These are phyloP conservation scores for Gymnopilus dilepis DNA, from an alignment of 768 basidiomycete genomes.

Conservation along the genomic window DNA sequence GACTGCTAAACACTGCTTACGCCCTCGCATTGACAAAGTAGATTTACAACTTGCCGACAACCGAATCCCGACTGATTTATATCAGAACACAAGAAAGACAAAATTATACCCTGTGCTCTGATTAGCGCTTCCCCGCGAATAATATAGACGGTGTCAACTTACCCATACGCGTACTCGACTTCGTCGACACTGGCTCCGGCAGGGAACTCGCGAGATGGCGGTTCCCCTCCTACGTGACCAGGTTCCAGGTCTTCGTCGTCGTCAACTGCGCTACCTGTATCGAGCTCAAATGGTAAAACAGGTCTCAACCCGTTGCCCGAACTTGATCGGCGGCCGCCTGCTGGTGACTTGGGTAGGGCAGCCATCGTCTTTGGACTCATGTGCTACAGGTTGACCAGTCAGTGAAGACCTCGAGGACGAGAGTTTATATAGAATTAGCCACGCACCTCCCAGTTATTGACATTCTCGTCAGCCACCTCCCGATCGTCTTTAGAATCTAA, in stretches of 20 bases:
- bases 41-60: background rate
- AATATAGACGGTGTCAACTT: conserved; percentile 34
- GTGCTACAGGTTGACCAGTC: conserved; percentile 56
- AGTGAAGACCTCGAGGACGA: conserved; percentile 4
- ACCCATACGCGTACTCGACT: conserved; percentile 90
- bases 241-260: conserved; percentile 80
- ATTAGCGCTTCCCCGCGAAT: conserved; percentile 11
- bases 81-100: background rate
- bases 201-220: conserved; percentile 72
- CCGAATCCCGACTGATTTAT: background rate
- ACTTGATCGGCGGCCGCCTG: conserved; percentile 79
- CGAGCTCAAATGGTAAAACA: conserved; percentile 73
- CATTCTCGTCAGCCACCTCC: conserved; percentile 75
- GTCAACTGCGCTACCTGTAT: conserved; percentile 76
- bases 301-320: conserved; percentile 87
- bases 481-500: conserved; percentile 67
- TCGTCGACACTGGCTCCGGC: conserved; percentile 87
- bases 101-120: conserved; percentile 12
- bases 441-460: conserved; percentile 95
- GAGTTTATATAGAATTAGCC: conserved; percentile 12
- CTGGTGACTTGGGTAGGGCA: conserved; percentile 89
- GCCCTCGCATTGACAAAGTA: background rate
- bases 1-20: background rate
- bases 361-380: conserved; percentile 97
- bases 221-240: conserved; percentile 59